Evolutionary conservation across 2,329 filamentous ascomycete species (phyloP).

Genomic region (Tolypocladium endophyticum): DNA sequence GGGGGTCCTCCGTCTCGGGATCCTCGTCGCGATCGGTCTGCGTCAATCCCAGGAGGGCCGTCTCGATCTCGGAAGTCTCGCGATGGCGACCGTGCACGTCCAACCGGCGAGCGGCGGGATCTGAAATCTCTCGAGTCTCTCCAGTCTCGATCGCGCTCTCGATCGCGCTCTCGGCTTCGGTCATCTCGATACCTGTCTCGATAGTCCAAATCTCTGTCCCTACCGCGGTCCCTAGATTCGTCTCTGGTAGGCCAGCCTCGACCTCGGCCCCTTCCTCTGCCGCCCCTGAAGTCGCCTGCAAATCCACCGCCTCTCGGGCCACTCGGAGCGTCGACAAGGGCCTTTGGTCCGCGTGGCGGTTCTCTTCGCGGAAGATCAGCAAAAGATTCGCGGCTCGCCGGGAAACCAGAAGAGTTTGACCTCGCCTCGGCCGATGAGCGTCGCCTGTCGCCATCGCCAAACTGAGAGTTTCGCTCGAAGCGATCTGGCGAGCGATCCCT

Average conservation of each 20-base stretch:
- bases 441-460: constrained; percentile 56
- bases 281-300: constrained; percentile 49
- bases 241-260: constrained; percentile 47
- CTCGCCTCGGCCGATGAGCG: constrained; percentile 52
- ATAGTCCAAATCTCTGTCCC: constrained; percentile 51
- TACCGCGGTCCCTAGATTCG: constrained; percentile 49
- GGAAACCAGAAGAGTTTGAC: constrained; percentile 48
- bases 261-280: constrained; percentile 41
- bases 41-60: constrained; percentile 51
- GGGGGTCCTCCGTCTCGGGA: constrained; percentile 61
- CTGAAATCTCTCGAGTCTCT: constrained; percentile 27
- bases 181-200: constrained; percentile 51
- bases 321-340: constrained; percentile 58
- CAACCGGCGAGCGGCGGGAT: constrained; percentile 46
- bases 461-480: constrained; percentile 45
- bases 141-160: constrained; percentile 40
- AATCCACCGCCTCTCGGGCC: constrained; percentile 60
- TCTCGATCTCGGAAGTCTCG: constrained; percentile 56
- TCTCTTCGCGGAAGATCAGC: constrained; percentile 51
- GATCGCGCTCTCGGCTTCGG: constrained; percentile 47
- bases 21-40: constrained; percentile 54
- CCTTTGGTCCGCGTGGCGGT: constrained; percentile 73
- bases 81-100: constrained; percentile 53
- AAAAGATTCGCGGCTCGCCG: constrained; percentile 46
- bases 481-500: constrained; percentile 62